Evolutionary conservation across 805 yeast genomes (phyloP).

Genomic region (Ogataea salicorniae): DNA sequence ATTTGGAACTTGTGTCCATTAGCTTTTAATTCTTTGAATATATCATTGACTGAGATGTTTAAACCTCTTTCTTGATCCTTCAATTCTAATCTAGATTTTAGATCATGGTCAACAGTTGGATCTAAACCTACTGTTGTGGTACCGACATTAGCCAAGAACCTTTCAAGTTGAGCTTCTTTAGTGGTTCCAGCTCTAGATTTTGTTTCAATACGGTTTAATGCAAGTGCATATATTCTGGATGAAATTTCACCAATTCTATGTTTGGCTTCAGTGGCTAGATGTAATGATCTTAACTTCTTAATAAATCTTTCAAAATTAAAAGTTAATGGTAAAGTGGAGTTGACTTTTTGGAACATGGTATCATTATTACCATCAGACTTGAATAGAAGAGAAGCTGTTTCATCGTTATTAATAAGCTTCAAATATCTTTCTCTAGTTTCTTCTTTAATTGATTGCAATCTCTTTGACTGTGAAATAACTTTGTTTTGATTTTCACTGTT

Average conservation of each 20-base stretch:
- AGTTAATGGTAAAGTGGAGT: conserved; percentile 46
- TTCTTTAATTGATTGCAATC: conserved; percentile 57
- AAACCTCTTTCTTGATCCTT: conserved; percentile 32
- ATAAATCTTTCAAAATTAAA: conserved; percentile 64
- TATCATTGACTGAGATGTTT: conserved; percentile 40
- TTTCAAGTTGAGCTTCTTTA: conserved; percentile 21
- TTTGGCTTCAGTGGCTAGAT: conserved; percentile 56
- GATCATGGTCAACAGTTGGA: conserved; percentile 21
- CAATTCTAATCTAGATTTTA: conserved; percentile 26
- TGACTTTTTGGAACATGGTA: conserved; percentile 35
- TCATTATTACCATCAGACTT: conserved; percentile 3
- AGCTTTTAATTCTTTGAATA: conserved; percentile 25
- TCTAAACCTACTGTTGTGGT: conserved; percentile 30
- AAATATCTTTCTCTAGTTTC: conserved; percentile 35
- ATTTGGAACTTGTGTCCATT: conserved; percentile 33
- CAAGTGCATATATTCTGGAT: conserved; percentile 55
- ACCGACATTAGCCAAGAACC: conserved; percentile 28
- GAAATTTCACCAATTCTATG: conserved; percentile 69
- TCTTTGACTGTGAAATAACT: conserved; percentile 47
- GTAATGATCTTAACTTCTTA: conserved; percentile 58
- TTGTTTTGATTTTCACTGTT: conserved; percentile 26
- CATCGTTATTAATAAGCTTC: conserved; percentile 11
- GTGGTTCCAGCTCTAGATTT: conserved; percentile 36
- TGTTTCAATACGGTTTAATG: conserved; percentile 55
- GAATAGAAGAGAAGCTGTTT: conserved; percentile 8